Conservation (phyloP, 768 basidiomycete genomes). For the Rhodotorula kratochvilovae region DNA sequence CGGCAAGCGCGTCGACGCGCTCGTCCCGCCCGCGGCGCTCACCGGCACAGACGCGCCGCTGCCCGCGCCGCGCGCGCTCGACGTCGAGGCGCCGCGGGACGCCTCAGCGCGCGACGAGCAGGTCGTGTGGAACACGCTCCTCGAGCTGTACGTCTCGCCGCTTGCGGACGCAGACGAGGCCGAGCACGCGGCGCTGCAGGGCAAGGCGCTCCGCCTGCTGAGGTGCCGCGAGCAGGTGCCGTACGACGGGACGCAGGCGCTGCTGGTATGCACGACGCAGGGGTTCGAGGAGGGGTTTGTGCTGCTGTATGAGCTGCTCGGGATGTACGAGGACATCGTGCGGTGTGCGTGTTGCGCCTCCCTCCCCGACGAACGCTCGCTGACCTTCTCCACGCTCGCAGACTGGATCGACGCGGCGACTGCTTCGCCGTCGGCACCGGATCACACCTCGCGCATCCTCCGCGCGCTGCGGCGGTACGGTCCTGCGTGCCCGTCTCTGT, state of each 20-base stretch:
- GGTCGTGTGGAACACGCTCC: constrained; percentile 89
- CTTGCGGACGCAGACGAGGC: neutral
- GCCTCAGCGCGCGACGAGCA: constrained; percentile 61
- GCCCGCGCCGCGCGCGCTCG: constrained; percentile 23
- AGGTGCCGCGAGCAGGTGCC: constrained; percentile 55
- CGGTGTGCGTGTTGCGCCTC: constrained; percentile 67
- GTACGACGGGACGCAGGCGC: constrained; percentile 82
- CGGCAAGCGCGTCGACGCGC: constrained; percentile 50
- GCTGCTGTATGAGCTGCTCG: constrained; percentile 83
- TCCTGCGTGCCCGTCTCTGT: constrained; percentile 63
- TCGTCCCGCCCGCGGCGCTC: constrained; percentile 24
- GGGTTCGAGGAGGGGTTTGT: constrained; percentile 79
- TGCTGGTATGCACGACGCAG: constrained; percentile 86
- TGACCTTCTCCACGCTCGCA: neutral
- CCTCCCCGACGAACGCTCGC: neutral
- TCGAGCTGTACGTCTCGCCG: constrained; percentile 75
- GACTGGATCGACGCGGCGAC: constrained; percentile 34
- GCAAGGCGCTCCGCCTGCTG: constrained; percentile 72
- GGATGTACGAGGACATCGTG: constrained; percentile 92
- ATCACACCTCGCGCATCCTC: constrained; percentile 60
- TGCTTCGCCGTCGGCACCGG: neutral
- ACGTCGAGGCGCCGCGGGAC: neutral
- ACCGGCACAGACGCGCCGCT: constrained; percentile 25
- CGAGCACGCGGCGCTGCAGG: constrained; percentile 47
- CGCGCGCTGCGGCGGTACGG: constrained; percentile 72